Percentiles rank a stretch among this genome's conserved stretches.
phyloP scores from a whole-genome alignment of 371 early-diverging fungal genomes.

The Mortierella sp. region DNA sequence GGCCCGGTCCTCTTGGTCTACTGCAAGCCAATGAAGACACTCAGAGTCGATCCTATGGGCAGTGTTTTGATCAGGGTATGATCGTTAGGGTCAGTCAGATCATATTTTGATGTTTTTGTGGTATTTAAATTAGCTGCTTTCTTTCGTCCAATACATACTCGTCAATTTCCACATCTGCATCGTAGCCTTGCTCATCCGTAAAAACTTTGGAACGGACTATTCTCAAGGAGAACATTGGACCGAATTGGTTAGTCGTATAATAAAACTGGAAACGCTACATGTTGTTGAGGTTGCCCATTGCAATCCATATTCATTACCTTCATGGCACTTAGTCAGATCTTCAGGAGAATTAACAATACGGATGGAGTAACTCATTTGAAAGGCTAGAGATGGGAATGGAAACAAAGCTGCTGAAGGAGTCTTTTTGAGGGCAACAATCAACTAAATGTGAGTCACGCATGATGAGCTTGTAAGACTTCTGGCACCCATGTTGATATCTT shows the following conservation, averaged over 20 bases:
- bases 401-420: background rate
- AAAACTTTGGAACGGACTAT: constrained; percentile 53
- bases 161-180: constrained; percentile 39
- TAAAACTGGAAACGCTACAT: too few relatives aligned
- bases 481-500: too few relatives aligned
- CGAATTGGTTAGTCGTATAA: background rate
- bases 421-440: background rate
- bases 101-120: too few relatives aligned
- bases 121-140: background rate
- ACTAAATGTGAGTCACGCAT: constrained; percentile 20
- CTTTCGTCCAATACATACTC: constrained; percentile 29
- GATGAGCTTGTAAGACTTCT: background rate
- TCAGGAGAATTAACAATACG: constrained; percentile 41
- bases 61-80: background rate
- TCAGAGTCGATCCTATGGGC: constrained; percentile 39
- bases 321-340: constrained; percentile 43
- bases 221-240: too few relatives aligned
- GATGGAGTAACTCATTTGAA: constrained; percentile 27
- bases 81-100: background rate
- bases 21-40: constrained; percentile 53
- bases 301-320: constrained; percentile 29
- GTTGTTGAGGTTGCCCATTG: too few relatives aligned
- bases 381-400: background rate
- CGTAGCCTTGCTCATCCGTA: constrained; percentile 52
- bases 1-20: constrained; percentile 21